phyloP scores from a whole-genome alignment of 768 basidiomycete genomes.

The Xerocomus potaroensis region DNA sequence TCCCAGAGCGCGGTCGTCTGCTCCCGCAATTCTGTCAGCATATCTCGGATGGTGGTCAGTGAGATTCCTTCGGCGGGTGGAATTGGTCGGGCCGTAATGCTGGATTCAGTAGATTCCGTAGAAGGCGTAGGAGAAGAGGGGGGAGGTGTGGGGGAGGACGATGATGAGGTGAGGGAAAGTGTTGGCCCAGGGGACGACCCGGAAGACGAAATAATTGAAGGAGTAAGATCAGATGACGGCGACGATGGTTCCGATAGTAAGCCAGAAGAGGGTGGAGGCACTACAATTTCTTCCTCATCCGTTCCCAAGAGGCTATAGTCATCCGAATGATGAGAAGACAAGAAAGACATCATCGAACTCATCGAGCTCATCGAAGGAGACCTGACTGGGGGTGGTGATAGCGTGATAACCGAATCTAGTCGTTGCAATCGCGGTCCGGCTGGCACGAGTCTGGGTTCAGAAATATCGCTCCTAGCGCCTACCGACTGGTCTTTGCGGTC shows the following conservation, averaged over 20 bases:
- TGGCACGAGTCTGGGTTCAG: slow-evolving; percentile 29
- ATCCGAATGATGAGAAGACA: slow-evolving; percentile 71
- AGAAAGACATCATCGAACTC: slow-evolving; percentile 37
- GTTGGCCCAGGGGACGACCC: slow-evolving; percentile 34
- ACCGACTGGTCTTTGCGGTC: slow-evolving; percentile 41
- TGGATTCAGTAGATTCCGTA: slow-evolving; percentile 25
- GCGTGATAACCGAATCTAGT: slow-evolving; percentile 26
- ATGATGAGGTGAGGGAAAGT: slow-evolving; percentile 38
- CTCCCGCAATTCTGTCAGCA: slow-evolving; percentile 55
- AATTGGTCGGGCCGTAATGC: slow-evolving; percentile 33
- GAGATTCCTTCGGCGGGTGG: slow-evolving; percentile 26
- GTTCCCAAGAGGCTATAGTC: slow-evolving; percentile 47
- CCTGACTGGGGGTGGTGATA: slow-evolving; percentile 43
- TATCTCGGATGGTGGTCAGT: slow-evolving; percentile 45
- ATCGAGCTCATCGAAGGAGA: slow-evolving; percentile 39
- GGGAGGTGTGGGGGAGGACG: slow-evolving; percentile 31
- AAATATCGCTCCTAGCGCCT: slow-evolving; percentile 40
- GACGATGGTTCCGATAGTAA: slow-evolving; percentile 33
- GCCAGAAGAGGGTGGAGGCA: slow-evolving; percentile 33
- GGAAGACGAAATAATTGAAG: slow-evolving; percentile 32
- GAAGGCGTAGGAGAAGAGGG: slow-evolving; percentile 37
- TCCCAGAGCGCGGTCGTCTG: slow-evolving; percentile 58
- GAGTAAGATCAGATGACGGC: slow-evolving; percentile 26
- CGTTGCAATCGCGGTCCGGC: slow-evolving; percentile 22
- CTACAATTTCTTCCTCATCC: slow-evolving; percentile 23